Base-by-base conservation (phyloP, 257 asterid genomes). In the Nyctanthes arbortristis region DNA sequence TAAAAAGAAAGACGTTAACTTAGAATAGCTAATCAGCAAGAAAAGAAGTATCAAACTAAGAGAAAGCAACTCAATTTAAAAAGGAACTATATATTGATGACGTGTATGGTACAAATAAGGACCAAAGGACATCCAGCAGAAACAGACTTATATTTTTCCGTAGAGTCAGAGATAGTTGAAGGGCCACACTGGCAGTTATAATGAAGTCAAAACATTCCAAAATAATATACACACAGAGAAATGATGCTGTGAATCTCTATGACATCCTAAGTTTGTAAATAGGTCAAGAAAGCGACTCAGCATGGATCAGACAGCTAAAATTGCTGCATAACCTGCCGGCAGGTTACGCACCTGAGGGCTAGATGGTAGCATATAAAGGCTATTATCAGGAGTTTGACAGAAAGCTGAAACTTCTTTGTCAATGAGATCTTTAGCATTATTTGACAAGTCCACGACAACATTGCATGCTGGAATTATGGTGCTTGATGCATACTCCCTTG, bases 341-440 rank as follows among this genome's bases (percentile, higher is more conserved):
- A n/a, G 30, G 29, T 47, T 72, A 78, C 83, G 25, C 72, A 94
- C 99, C 99, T 91, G 98, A 77, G 96, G 86, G 62, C 96, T 89
- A 55, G 97, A 86, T 39, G 99, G 99, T 76, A 94, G 97, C 98
- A 94, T 94, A 85, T 88, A 89, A 60, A 91, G 84, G 83, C 89
- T 85, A 77, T 85, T 94, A 72, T 91, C 97, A 65, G 99, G 99
- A 73, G 91, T 82, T 79, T 81, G 89, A 83, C 79, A 91, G 78
- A 89, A 94, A 63, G 95, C 88, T 65, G 92, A 89, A 73, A 89
- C 97, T 83, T 94, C 99, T 77, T 82, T 87, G 73, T 91, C 97
- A 67, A 91, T 80, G 79, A 89, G 93, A 83, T 91, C 99, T 73
- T 81, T 86, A 25, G 97, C 90, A 57, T 73, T 84, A 82, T 78